A percentile compares a stretch with the other conserved stretches of the same genome.
Evolutionary conservation across 2,329 filamentous ascomycete species (phyloP).

Genomic region (Fusarium nodosum): DNA sequence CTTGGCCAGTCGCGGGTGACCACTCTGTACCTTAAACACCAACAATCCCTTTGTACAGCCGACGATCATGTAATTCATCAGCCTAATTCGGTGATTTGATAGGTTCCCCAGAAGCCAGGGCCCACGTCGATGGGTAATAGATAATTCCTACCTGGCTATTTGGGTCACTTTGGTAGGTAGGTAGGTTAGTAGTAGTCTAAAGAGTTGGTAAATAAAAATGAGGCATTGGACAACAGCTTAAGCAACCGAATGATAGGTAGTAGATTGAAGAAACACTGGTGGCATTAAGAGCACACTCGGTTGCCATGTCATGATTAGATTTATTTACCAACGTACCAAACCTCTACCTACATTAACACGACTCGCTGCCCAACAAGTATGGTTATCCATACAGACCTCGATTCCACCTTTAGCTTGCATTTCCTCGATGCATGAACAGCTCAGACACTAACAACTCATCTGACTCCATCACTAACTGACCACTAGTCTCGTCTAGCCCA

Average conservation of each 20-base stretch:
- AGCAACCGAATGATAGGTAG: conserved; percentile 5
- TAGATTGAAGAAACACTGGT: conserved; percentile 4
- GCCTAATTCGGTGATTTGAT: conserved; percentile 2
- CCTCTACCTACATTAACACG: conserved; percentile 1
- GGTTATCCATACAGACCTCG: not conserved
- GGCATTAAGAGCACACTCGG: conserved; percentile 1
- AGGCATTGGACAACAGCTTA: conserved; percentile 16
- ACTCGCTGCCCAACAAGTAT: conserved; percentile 17
- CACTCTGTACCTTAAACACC: not conserved
- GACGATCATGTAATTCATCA: conserved; percentile 30
- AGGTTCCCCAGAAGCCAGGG: conserved; percentile 24
- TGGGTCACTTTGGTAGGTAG: too few species aligned
- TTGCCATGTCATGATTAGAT: not conserved
- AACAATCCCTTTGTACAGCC: conserved; percentile 1
- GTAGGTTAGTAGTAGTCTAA: too few species aligned
- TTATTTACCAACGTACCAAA: not conserved
- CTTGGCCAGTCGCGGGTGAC: conserved; percentile 23
- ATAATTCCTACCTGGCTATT: not conserved
- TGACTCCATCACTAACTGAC: conserved; percentile 27
- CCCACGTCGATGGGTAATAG: conserved; percentile 45
- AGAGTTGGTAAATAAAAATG: not conserved
- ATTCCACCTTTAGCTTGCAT: conserved; percentile 22
- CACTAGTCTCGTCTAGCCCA: conserved; percentile 16
- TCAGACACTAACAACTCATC: conserved; percentile 39
- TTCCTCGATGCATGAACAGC: conserved; percentile 43